Conservation (phyloP, 2,329 filamentous ascomycete genomes). For the Nigrograna mackinnonii region DNA sequence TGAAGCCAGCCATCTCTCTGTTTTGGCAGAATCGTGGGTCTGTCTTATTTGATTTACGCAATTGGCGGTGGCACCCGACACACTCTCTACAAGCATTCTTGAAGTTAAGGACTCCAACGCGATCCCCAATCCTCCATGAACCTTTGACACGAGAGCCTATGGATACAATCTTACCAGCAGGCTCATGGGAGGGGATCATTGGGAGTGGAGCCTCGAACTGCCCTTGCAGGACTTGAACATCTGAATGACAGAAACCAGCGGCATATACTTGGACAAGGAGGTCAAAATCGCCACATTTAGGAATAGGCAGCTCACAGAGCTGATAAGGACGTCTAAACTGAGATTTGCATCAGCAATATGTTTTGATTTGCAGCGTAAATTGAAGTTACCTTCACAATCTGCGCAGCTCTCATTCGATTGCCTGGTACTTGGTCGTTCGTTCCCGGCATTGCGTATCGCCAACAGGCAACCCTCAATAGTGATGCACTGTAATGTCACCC, state of each 20-base stretch:
- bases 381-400: background rate
- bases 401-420: conserved; percentile 11
- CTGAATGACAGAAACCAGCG: conserved; percentile 32
- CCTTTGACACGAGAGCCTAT: conserved; percentile 26
- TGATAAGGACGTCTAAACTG: background rate
- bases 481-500: too few species aligned
- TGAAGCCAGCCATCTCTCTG: conserved; percentile 30
- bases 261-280: conserved; percentile 24
- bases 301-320: conserved; percentile 11
- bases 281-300: conserved; percentile 20
- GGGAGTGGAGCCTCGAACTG: conserved; percentile 25
- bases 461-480: too few species aligned
- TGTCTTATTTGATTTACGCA: conserved; percentile 9
- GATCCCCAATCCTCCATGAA: conserved; percentile 31
- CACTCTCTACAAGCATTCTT: conserved; percentile 27
- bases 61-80: conserved; percentile 19
- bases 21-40: conserved; percentile 33
- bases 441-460: too few species aligned
- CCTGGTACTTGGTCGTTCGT: too few species aligned
- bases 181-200: conserved; percentile 38
- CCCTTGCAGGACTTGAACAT: conserved; percentile 27
- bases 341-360: background rate
- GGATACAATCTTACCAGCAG: conserved; percentile 31
- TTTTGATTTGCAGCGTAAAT: background rate
- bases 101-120: conserved; percentile 31